Evolutionary conservation across 352 stramenopile genomes (phyloP), one percentile per base, ranked within the genome.

Genomic region (Globisporangium ultimum): DNA sequence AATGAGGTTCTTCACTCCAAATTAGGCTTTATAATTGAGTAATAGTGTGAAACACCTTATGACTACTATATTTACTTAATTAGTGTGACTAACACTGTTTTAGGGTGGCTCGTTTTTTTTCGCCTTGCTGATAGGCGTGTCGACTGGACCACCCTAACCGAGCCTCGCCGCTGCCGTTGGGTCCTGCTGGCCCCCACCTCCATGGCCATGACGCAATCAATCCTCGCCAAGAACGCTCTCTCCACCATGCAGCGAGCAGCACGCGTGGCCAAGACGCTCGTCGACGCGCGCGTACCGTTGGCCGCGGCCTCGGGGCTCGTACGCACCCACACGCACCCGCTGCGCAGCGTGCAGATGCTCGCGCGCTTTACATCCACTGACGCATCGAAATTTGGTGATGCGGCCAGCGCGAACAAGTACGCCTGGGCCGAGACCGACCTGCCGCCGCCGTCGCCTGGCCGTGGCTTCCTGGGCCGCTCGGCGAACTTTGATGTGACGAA

Each of bases 401-500:
- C 45, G n/a, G 41, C 46, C 45, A 64, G 52, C 36, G 32, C 40
- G 34, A 63, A 43, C 64, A 89, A 90, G 66, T 88, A 76, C 49
- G 65, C 72, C 17, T 92, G 80, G 80, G 82, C 82, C 38, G 63
- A 84, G 67, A 93, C 85, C 15, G 81, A 91, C 65, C 84, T 95
- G 60, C 80, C 86, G 51, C 86, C 86, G 38, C 86, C 86, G 49
- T 91, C 84, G 11, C 86, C 86, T 1, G 80, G 81, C 12, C 81
- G 80, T 41, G 80, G 80, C 6, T 70, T 88, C 46, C 71, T 95
- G 11, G 84, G 81, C 0, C 79, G 78, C 41, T 90, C 82, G 10
- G 69, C 80, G 32, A 95, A 95, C 61, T 90, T 95, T 50, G 86
- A 95, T 49, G 83, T 93, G 15, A 93, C 78, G 42, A 65, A 91